Conservation (phyloP, 345 rosid species). For the Excoecaria agallocha region DNA sequence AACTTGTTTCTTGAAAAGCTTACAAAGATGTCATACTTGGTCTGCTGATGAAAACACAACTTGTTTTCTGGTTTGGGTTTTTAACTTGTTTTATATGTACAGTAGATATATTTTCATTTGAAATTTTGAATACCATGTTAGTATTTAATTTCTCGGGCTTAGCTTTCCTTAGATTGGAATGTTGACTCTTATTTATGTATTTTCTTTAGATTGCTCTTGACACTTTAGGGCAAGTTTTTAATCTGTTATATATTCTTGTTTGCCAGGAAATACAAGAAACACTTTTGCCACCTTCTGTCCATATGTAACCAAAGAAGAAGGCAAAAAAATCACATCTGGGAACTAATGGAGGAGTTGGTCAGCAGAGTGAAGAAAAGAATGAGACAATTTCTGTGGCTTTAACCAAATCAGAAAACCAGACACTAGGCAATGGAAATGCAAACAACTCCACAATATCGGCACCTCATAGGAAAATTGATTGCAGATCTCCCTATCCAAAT, state of each 20-base stretch:
- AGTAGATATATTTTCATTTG: not conserved
- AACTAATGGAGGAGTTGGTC: slow-evolving; percentile 42
- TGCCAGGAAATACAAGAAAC: slow-evolving; percentile 67
- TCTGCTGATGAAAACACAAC: not conserved
- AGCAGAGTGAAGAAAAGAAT: slow-evolving; percentile 24
- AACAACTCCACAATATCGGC: slow-evolving; percentile 23
- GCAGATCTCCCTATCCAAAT: slow-evolving; percentile 40
- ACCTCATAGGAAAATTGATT: slow-evolving; percentile 23
- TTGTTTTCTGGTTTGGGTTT: too few relatives aligned
- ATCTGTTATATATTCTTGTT: not conserved
- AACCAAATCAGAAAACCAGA: slow-evolving; percentile 27
- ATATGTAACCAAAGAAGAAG: slow-evolving; percentile 43
- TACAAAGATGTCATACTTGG: not conserved
- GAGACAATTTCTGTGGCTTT: slow-evolving; percentile 16
- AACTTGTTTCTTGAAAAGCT: not conserved
- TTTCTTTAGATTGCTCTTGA: not conserved
- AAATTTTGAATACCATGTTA: not conserved
- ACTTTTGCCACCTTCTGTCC: slow-evolving; percentile 75
- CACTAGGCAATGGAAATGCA: slow-evolving; percentile 15
- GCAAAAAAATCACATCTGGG: slow-evolving; percentile 33
- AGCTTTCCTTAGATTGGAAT: not conserved
- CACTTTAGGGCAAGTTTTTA: not conserved
- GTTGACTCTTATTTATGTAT: not conserved
- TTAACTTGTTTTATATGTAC: not conserved
- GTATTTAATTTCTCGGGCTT: not conserved